Conservation (phyloP, 2,329 filamentous ascomycete genomes). For the Beauveria medogensis region DNA sequence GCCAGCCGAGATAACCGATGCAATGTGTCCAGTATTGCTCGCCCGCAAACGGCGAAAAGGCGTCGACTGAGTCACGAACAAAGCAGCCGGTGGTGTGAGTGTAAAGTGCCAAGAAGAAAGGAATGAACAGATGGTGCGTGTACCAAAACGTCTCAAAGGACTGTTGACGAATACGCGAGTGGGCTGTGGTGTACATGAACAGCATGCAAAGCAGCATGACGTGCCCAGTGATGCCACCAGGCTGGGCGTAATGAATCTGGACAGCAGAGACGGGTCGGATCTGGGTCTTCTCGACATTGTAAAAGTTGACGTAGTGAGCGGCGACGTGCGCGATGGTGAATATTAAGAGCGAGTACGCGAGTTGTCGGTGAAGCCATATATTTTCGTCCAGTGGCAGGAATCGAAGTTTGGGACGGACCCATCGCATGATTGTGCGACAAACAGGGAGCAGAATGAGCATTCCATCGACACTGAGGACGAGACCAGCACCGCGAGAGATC, state of each 20-base stretch:
- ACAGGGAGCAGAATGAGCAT: slow-evolving; percentile 88
- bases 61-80: slow-evolving; percentile 68
- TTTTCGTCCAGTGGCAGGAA: slow-evolving; percentile 94
- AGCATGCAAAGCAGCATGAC: slow-evolving; percentile 99
- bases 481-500: slow-evolving; percentile 87
- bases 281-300: slow-evolving; percentile 82
- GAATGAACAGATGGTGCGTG: slow-evolving; percentile 96
- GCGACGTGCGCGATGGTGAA: slow-evolving; percentile 71
- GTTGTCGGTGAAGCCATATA: slow-evolving; percentile 91
- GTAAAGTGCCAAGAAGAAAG: slow-evolving; percentile 87
- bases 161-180: slow-evolving; percentile 88
- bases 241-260: slow-evolving; percentile 83
- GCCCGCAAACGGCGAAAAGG: slow-evolving; percentile 78
- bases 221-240: slow-evolving; percentile 90
- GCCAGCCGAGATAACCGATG: slow-evolving; percentile 91
- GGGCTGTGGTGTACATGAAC: slow-evolving; percentile 93
- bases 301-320: slow-evolving; percentile 97
- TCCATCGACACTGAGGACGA: slow-evolving; percentile 76
- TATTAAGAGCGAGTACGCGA: slow-evolving; percentile 80
- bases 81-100: slow-evolving; percentile 96
- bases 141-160: slow-evolving; percentile 99
- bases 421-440: slow-evolving; percentile 82
- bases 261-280: slow-evolving; percentile 73
- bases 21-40: slow-evolving; percentile 83
- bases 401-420: slow-evolving; percentile 75